Evolutionary conservation across 768 basidiomycete genomes (phyloP).

Genomic region (Hygrophoropsis aurantiaca): DNA sequence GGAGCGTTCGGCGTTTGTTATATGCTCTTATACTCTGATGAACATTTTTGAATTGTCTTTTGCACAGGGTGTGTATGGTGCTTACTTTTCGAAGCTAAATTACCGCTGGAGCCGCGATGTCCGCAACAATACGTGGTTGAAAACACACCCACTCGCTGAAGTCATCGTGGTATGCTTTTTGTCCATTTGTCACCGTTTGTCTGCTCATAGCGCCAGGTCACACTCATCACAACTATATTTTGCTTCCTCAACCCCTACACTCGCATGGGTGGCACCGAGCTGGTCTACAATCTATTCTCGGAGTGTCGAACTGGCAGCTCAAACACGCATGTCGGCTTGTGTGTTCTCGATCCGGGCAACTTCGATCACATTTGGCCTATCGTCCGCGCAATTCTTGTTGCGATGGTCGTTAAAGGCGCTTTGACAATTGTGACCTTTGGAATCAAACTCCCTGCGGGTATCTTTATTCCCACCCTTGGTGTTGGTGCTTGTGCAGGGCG

Average conservation of each 20-base stretch:
- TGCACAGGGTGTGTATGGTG: conserved; percentile 86
- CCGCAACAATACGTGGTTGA: conserved; percentile 80
- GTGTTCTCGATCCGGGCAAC: conserved; percentile 61
- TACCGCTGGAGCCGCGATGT: conserved; percentile 84
- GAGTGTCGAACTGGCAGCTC: conserved; percentile 69
- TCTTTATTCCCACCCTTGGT: conserved; percentile 94
- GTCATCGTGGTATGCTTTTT: conserved; percentile 65
- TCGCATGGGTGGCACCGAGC: conserved; percentile 93
- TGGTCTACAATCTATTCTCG: conserved; percentile 87
- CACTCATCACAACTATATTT: conserved; percentile 70
- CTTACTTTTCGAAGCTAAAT: conserved; percentile 89
- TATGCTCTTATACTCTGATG: neutral
- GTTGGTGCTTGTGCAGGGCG: conserved; percentile 94
- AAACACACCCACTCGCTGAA: conserved; percentile 76
- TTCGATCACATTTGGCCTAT: conserved; percentile 60
- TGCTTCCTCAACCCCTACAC: conserved; percentile 90
- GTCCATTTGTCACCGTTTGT: neutral
- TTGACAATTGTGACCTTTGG: conserved; percentile 91
- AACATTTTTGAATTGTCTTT: conserved; percentile 7
- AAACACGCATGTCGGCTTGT: conserved; percentile 65
- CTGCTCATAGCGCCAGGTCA: conserved; percentile 52
- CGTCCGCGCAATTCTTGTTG: conserved; percentile 63
- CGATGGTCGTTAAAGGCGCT: conserved; percentile 78
- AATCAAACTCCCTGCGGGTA: conserved; percentile 88
- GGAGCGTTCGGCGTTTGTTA: conserved; percentile 82